Evolutionary conservation across 306 rosid genomes (phyloP).

Genomic region (Cucumis cinereus): DNA sequence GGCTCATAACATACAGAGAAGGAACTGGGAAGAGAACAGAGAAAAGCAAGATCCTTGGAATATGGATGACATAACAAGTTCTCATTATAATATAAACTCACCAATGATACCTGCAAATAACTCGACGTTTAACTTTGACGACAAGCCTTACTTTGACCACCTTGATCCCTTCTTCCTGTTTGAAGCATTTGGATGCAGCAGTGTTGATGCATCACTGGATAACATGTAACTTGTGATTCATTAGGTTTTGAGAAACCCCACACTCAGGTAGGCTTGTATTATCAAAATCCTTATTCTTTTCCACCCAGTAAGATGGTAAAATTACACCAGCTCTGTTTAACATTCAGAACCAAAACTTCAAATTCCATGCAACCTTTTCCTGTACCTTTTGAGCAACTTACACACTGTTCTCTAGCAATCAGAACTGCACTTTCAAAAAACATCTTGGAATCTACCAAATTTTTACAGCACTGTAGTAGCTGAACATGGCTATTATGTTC

Average conservation of each 20-base stretch:
- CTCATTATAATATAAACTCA: conserved; percentile 13
- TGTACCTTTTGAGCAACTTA: not conserved
- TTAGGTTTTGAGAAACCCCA: not conserved
- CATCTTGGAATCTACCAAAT: not conserved
- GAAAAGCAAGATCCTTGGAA: not conserved
- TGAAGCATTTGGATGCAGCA: conserved; percentile 28
- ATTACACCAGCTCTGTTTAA: not conserved
- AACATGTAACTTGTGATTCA: not conserved
- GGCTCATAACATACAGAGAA: not conserved
- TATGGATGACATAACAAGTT: conserved; percentile 8
- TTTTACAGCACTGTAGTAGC: not conserved
- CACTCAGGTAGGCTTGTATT: not conserved
- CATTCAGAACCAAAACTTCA: not conserved
- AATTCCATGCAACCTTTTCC: not conserved
- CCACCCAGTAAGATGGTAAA: not conserved
- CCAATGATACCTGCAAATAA: conserved; percentile 12
- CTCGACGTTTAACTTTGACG: conserved; percentile 19
- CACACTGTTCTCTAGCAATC: not conserved
- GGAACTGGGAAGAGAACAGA: conserved; percentile 1
- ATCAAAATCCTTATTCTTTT: conserved; percentile 7
- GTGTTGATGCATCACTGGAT: not conserved
- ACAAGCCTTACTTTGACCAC: conserved; percentile 22
- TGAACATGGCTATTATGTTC: not conserved
- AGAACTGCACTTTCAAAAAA: not conserved
- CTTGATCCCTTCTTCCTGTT: conserved; percentile 24